A percentile compares a stretch with the other conserved stretches of the same genome.
Evolutionary conservation across 2,329 filamentous ascomycete species (phyloP).

Genomic region (Cercospora zeina): DNA sequence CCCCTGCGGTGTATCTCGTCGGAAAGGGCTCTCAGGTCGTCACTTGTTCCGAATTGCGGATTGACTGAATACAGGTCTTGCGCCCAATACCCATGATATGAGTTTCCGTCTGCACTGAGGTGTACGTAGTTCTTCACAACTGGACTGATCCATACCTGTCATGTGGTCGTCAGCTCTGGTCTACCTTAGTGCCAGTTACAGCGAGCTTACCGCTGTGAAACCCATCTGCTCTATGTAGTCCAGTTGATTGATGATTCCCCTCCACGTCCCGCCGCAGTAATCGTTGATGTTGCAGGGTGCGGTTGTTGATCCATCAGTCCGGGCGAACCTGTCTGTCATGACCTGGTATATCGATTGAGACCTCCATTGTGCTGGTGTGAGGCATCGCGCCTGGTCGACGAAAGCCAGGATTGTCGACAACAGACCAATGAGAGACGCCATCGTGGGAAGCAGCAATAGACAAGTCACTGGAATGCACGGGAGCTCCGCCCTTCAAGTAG

Average conservation of each 20-base stretch:
- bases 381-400: slow-evolving; percentile 4
- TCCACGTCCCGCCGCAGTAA: slow-evolving; percentile 54
- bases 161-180: neutral
- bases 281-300: slow-evolving; percentile 45
- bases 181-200: neutral
- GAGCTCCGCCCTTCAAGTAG: slow-evolving; percentile 10
- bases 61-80: slow-evolving; percentile 50
- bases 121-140: slow-evolving; percentile 46
- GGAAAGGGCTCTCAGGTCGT: slow-evolving; percentile 48
- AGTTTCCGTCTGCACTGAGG: slow-evolving; percentile 43
- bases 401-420: slow-evolving; percentile 19
- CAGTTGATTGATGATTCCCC: slow-evolving; percentile 47
- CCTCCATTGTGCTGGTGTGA: slow-evolving; percentile 39
- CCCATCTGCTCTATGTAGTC: slow-evolving; percentile 55
- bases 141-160: slow-evolving; percentile 43
- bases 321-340: slow-evolving; percentile 59
- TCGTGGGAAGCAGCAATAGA: slow-evolving; percentile 11
- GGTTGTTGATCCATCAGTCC: slow-evolving; percentile 50
- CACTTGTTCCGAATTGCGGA: slow-evolving; percentile 48
- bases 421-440: slow-evolving; percentile 15
- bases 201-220: slow-evolving; percentile 43
- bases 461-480: slow-evolving; percentile 23
- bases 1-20: slow-evolving; percentile 48
- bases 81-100: slow-evolving; percentile 53
- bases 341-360: slow-evolving; percentile 60